Conservation (phyloP, 352 stramenopile genomes). For the Phytophthora gonapodyides region DNA sequence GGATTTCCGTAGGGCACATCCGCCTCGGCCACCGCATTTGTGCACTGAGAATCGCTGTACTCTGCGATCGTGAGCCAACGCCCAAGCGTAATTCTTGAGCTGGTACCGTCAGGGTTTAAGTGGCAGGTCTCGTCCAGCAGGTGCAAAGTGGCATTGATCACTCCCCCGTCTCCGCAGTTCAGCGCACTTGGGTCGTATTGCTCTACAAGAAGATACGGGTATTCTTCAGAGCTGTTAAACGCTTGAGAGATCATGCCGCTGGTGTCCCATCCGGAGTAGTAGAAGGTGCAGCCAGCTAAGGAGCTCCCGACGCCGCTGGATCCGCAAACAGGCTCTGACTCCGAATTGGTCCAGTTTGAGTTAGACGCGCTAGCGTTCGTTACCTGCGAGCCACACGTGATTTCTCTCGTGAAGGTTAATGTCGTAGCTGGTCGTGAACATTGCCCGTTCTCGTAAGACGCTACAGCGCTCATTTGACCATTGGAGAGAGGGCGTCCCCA, state of each 20-base stretch:
- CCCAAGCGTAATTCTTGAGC: constrained; percentile 6
- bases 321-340: no score
- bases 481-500: constrained; percentile 3
- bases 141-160: neutral
- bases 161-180: neutral
- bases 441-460: neutral
- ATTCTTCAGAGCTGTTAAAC: neutral
- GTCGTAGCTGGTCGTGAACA: neutral
- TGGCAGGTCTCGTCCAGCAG: constrained; percentile 8
- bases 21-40: no score
- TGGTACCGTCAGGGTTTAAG: neutral
- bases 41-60: neutral
- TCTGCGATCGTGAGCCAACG: neutral
- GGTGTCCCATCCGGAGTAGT: no score
- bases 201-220: constrained; percentile 5
- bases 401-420: neutral
- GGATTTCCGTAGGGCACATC: no score
- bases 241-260: neutral
- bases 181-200: constrained; percentile 8
- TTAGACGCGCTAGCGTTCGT: neutral
- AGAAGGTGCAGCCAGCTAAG: neutral
- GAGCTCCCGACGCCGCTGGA: neutral
- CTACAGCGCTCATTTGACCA: constrained; percentile 5
- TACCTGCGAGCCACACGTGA: neutral
- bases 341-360: no score